Percentiles rank a stretch among this genome's conserved stretches.
Evolutionary conservation across 2,329 filamentous ascomycete genomes (phyloP).

Genomic region (Nothophaeocryptopus gaeumannii): DNA sequence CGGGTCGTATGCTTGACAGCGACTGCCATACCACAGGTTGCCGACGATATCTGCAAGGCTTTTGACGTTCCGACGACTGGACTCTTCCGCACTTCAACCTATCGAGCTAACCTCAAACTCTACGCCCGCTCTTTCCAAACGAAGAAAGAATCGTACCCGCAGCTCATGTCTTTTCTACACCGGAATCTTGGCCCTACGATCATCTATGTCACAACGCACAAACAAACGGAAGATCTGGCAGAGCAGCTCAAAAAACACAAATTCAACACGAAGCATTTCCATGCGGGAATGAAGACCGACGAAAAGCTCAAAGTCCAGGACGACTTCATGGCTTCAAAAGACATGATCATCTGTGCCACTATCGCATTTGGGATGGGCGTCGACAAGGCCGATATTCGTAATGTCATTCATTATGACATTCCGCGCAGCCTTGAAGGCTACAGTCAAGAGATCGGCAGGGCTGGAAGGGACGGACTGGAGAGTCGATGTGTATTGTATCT

Average conservation of each 20-base stretch:
- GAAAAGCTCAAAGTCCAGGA: conserved; percentile 71
- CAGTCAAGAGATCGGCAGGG: conserved; percentile 95
- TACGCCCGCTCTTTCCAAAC: conserved; percentile 46
- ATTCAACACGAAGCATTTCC: conserved; percentile 79
- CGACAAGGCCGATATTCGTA: conserved; percentile 93
- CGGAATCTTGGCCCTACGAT: conserved; percentile 56
- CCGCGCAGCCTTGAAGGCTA: conserved; percentile 97
- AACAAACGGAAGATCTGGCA: conserved; percentile 69
- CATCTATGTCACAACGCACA: conserved; percentile 60
- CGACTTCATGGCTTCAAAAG: conserved; percentile 74
- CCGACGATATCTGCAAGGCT: conserved; percentile 52
- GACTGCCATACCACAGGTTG: conserved; percentile 58
- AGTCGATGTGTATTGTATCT: conserved; percentile 68
- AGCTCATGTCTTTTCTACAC: conserved; percentile 50
- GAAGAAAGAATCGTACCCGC: conserved; percentile 47
- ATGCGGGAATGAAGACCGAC: conserved; percentile 69
- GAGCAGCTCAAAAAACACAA: conserved; percentile 60
- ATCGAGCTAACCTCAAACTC: conserved; percentile 57
- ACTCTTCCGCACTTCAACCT: conserved; percentile 59
- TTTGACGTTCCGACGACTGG: conserved; percentile 52
- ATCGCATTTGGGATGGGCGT: conserved; percentile 99
- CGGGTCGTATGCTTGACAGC: conserved; percentile 60
- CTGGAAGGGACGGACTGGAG: conserved; percentile 81
- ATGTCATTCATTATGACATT: conserved; percentile 88
- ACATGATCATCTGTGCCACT: conserved; percentile 81